These are phyloP conservation scores for Chalciporus piperatus DNA, from an alignment of 768 basidiomycete genomes.

Conservation along the genomic window DNA sequence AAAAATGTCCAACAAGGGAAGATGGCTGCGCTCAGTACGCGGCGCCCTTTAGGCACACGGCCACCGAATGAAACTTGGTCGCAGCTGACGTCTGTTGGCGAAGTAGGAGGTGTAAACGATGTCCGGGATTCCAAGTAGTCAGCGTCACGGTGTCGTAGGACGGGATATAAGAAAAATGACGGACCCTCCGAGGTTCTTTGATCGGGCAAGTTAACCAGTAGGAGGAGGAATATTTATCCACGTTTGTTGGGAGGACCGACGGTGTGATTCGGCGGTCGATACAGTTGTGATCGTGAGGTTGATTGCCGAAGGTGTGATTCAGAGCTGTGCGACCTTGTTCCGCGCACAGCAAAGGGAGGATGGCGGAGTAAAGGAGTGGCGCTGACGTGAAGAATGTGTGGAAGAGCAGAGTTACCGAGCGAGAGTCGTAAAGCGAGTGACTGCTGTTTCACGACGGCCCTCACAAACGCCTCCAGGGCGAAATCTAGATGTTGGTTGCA, in stretches of 20 bases:
- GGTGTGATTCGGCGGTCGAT: not conserved
- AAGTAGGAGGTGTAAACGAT: conserved; percentile 1
- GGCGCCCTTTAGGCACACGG: not conserved
- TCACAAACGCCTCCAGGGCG: too few relatives aligned
- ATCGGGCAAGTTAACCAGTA: conserved; percentile 7
- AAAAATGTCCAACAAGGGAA: not conserved
- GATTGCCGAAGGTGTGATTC: not conserved
- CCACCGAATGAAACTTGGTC: conserved; percentile 7
- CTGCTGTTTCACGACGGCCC: too few relatives aligned
- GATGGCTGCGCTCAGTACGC: not conserved
- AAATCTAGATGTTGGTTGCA: too few relatives aligned
- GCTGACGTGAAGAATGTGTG: too few relatives aligned
- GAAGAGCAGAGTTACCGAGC: not conserved
- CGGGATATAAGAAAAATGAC: not conserved
- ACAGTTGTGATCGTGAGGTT: not conserved
- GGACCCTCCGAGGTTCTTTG: not conserved
- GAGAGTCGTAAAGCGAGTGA: not conserved
- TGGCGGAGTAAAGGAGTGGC: too few relatives aligned
- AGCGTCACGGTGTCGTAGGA: not conserved
- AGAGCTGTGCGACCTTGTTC: not conserved
- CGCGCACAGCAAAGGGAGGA: too few relatives aligned
- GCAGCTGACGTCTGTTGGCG: not conserved
- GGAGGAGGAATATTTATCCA: not conserved
- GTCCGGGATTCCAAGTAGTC: too few relatives aligned
- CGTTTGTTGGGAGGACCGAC: not conserved